Percentiles rank a stretch among this genome's conserved stretches.
phyloP scores from a whole-genome alignment of 306 rosid genomes.

The Cucurbita moschata region DNA sequence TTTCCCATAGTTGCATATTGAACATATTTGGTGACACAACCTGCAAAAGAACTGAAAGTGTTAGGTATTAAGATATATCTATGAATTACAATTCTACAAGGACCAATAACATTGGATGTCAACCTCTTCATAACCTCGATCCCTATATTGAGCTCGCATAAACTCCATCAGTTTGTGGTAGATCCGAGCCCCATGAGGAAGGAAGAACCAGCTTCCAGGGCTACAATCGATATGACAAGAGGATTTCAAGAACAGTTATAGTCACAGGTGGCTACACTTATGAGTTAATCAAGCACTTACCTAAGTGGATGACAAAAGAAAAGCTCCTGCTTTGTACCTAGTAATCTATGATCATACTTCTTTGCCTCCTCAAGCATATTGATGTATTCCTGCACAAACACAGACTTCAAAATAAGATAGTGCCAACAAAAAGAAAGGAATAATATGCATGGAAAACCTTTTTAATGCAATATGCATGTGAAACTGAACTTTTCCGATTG shows the following conservation, averaged over 20 bases:
- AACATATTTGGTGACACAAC: conserved; percentile 84
- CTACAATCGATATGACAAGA: conserved; percentile 24
- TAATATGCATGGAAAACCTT: no score
- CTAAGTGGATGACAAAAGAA: conserved; percentile 85
- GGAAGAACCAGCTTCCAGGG: conserved; percentile 99
- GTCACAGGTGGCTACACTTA: background rate
- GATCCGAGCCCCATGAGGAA: conserved; percentile 70
- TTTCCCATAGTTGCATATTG: conserved; percentile 91
- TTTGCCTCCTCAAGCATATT: conserved; percentile 73
- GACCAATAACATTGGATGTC: conserved; percentile 7
- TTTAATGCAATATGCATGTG: background rate
- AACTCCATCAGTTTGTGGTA: conserved; percentile 71
- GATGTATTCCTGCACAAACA: conserved; percentile 44
- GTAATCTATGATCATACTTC: conserved; percentile 76
- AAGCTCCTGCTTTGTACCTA: conserved; percentile 89
- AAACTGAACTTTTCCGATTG: background rate
- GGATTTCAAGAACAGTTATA: background rate
- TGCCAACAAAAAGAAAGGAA: background rate
- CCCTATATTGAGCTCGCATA: conserved; percentile 59
- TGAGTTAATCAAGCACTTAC: conserved; percentile 13
- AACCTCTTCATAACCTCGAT: conserved; percentile 93
- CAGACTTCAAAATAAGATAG: conserved; percentile 3
- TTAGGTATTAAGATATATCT: background rate
- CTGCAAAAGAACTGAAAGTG: conserved; percentile 17
- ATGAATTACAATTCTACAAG: background rate